Evolutionary conservation across 2,329 filamentous ascomycete genomes (phyloP), one percentile per base, ranked within the genome.

Genomic region (Alternaria brassicicola): DNA sequence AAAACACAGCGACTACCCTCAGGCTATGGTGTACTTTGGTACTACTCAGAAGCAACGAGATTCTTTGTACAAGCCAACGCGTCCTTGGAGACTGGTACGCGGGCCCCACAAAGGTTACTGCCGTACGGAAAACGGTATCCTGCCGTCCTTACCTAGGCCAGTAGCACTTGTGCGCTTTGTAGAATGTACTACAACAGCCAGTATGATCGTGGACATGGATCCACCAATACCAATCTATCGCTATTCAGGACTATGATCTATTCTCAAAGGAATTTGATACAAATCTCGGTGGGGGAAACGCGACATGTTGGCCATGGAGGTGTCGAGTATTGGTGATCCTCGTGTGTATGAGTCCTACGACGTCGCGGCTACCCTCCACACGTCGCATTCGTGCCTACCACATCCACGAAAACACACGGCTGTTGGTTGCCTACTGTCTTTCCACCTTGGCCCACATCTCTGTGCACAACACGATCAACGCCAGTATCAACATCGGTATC

Each of bases 381-480:
- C 6, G n/a, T 21, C 19, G 2, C 19, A 23, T 10, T 39, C 19
- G 52, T 39, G 2, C 28, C 46, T 58, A 31, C 43, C 17, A 21
- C 5, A 12, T 17, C 6, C 46, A 25, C 12, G 25, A 31, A 10
- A 45, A 7, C 13, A 39, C 1, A 25, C 12, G 17, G 12, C 9
- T 48, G 19, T 4, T 10, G 10, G 15, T 30, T 13, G 9, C 19
- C 46, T 23, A 3, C 19, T 28, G 21, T 39, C 19, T 39, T 39
- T 39, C 6, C 36, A 15, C 6, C 19, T 39, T 23, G 9, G 3
- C 8, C 26, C 3, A 13, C 5, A n/a, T 15, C 25, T 23, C 33
- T 33, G 10, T 17, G 28, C 25, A 50, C 17, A 52, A 38, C 55
- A 56, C 39, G 46, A 59, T 52, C 62, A 45, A 33, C 30, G 48